Conservation (phyloP, 1,284 basidiomycete genomes). For the Pseudozyma sp. region DNA sequence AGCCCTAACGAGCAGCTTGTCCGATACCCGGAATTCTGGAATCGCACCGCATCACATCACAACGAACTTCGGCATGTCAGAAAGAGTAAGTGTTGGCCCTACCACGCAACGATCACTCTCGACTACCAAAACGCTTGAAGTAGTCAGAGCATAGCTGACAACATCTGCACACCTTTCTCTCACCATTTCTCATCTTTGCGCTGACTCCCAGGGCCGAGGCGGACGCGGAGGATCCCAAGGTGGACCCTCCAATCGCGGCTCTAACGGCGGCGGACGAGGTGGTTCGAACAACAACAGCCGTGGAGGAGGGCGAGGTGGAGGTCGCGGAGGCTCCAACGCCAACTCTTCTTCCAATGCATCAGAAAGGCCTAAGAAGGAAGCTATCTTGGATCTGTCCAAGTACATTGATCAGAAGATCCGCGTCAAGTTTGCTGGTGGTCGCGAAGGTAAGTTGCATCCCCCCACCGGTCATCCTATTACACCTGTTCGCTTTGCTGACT, state of each 20-base stretch:
- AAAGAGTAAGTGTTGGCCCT: constrained; percentile 25
- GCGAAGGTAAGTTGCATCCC: constrained; percentile 73
- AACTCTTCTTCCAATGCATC: constrained; percentile 26
- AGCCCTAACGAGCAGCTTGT: too few relatives aligned
- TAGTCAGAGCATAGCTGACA: neutral
- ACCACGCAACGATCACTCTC: neutral
- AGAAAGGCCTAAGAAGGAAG: constrained; percentile 91
- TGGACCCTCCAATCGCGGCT: constrained; percentile 16
- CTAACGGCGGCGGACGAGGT: constrained; percentile 25
- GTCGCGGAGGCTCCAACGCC: constrained; percentile 7
- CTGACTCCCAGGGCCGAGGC: constrained; percentile 23
- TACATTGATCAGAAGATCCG: constrained; percentile 91
- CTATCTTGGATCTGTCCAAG: constrained; percentile 93
- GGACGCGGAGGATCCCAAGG: constrained; percentile 17
- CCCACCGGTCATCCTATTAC: neutral
- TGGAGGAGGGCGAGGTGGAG: constrained; percentile 7
- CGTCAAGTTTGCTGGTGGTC: constrained; percentile 95
- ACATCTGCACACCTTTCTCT: neutral
- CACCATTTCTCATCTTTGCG: neutral
- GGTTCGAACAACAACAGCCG: constrained; percentile 11
- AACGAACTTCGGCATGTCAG: constrained; percentile 22
- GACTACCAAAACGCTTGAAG: neutral
- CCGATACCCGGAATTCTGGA: neutral
- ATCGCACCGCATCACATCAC: neutral
- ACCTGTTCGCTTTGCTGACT: neutral